These are phyloP conservation scores for Vigna nakashimae DNA, from an alignment of 306 rosid species.

Conservation along the genomic window DNA sequence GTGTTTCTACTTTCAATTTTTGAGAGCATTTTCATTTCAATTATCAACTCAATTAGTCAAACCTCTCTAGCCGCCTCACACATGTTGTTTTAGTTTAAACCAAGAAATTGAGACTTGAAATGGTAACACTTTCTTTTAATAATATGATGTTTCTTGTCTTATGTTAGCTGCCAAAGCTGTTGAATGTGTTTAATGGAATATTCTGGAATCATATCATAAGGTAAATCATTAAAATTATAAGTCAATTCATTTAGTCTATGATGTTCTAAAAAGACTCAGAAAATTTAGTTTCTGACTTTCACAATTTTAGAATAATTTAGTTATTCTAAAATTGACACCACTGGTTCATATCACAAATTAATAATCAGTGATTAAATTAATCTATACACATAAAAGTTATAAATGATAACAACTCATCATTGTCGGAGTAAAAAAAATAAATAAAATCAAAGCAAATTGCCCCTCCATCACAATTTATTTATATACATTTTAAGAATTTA, in stretches of 20 bases:
- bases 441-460: too few species aligned
- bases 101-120: neutral
- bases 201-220: neutral
- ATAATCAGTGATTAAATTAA: too few species aligned
- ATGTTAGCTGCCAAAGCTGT: neutral
- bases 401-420: too few species aligned
- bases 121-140: neutral
- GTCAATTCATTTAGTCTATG: neutral
- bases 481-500: too few species aligned
- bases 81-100: neutral
- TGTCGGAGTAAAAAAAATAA: too few species aligned
- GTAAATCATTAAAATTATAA: neutral
- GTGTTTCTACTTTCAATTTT: neutral
- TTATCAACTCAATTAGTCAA: conserved; percentile 31
- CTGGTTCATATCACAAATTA: neutral
- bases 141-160: neutral
- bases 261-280: neutral
- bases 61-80: conserved; percentile 34
- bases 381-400: too few species aligned
- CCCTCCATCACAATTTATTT: too few species aligned
- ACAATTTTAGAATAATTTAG: neutral
- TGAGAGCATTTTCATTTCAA: neutral
- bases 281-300: neutral
- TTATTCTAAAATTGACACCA: neutral
- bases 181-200: neutral